phyloP scores from a whole-genome alignment of 2,329 filamentous ascomycete species.

The Epichloe gansuensis region DNA sequence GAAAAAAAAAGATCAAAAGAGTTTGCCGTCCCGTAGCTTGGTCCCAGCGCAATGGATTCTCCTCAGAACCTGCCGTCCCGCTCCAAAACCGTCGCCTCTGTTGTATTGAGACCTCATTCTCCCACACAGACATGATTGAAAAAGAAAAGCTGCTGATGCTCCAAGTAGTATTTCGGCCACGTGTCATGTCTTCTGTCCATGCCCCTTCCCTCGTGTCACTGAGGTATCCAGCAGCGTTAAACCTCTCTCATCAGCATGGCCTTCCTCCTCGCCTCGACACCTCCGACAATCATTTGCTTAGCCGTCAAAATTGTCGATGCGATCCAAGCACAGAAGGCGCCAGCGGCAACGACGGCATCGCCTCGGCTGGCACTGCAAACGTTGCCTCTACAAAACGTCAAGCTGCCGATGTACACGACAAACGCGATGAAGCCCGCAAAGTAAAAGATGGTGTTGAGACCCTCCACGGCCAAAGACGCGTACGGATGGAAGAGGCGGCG shows the following conservation, averaged over 20 bases:
- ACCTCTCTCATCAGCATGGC: constrained; percentile 27
- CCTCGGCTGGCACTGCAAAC: constrained; percentile 45
- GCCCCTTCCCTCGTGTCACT: no score
- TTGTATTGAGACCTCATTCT: no score
- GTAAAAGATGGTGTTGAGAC: constrained; percentile 42
- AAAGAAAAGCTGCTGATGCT: no score
- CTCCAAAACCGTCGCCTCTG: no score
- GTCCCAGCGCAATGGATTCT: no score
- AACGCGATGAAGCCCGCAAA: constrained; percentile 48
- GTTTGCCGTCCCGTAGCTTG: no score
- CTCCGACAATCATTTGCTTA: constrained; percentile 35
- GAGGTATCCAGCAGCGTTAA: constrained; percentile 4
- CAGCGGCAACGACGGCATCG: constrained; percentile 40
- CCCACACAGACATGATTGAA: no score
- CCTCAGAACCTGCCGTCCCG: no score
- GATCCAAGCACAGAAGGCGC: constrained; percentile 42
- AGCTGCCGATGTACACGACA: constrained; percentile 40
- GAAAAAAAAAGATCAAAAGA: neutral
- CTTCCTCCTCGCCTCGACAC: constrained; percentile 19
- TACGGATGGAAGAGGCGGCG: constrained; percentile 36
- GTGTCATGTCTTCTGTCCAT: no score
- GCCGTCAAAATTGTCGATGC: constrained; percentile 33
- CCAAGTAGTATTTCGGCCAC: no score
- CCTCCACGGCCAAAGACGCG: constrained; percentile 36
- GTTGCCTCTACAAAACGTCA: constrained; percentile 44